phyloP scores from a whole-genome alignment of 768 basidiomycete species.

The Agrocybe praecox region DNA sequence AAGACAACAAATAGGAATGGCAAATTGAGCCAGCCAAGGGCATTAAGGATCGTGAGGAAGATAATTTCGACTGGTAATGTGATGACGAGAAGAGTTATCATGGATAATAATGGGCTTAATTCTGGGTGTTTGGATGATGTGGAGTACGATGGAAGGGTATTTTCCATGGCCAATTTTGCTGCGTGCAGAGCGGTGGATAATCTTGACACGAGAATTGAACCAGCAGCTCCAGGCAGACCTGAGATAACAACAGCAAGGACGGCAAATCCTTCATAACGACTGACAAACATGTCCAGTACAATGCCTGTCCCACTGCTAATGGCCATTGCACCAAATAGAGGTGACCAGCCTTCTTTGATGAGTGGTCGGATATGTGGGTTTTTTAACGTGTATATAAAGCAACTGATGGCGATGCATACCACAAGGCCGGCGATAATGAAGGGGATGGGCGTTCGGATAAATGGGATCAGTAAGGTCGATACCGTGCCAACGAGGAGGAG shows the following conservation, averaged over 20 bases:
- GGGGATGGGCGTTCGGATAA: constrained; percentile 68
- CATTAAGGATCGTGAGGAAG: constrained; percentile 67
- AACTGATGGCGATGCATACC: constrained; percentile 47
- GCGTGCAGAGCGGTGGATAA: constrained; percentile 88
- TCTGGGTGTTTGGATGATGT: constrained; percentile 25
- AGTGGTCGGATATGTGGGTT: constrained; percentile 75
- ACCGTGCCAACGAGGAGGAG: constrained; percentile 78
- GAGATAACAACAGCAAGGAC: constrained; percentile 81
- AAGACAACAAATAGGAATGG: constrained; percentile 69
- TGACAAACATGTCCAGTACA: constrained; percentile 88
- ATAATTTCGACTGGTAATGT: constrained; percentile 80
- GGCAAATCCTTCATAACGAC: constrained; percentile 85
- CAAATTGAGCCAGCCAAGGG: constrained; percentile 78
- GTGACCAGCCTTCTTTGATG: constrained; percentile 85
- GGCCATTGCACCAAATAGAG: constrained; percentile 87
- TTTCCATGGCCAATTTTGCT: constrained; percentile 40
- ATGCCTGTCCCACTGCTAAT: constrained; percentile 90
- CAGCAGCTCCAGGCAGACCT: constrained; percentile 89
- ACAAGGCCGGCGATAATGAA: constrained; percentile 54
- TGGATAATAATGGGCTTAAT: constrained; percentile 54
- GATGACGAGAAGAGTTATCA: constrained; percentile 70
- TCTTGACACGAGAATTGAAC: constrained; percentile 89
- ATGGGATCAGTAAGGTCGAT: constrained; percentile 70
- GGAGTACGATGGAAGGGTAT: constrained; percentile 19
- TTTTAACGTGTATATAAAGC: constrained; percentile 56